Base-by-base conservation (phyloP, 192 early-diverging fungal species). In the Entophlyctis helioformis region DNA sequence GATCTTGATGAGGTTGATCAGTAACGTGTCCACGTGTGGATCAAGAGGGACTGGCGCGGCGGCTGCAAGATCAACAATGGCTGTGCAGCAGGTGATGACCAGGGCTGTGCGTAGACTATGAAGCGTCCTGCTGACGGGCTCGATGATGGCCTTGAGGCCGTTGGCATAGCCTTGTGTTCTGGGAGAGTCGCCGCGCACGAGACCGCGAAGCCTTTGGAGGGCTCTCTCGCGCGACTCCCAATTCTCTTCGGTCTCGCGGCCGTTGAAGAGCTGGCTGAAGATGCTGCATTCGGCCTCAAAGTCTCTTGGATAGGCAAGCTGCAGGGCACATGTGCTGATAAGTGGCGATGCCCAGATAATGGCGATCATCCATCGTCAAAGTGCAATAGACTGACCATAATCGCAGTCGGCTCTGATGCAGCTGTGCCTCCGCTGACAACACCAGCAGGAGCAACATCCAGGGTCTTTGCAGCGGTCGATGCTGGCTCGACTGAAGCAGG, bases 161-260 rank as follows among this genome's bases (percentile, higher is more conserved):
- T 16, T 18, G 0, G 33, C 35, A 46, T 44, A 45, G 6, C 29
- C 27, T 11, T 29, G 16, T 3, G 26, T 28, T 16, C 46, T 19
- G 12, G 21, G 16, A 22, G 45, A 42, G 22, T 38, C 51, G 16
- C 63, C 57, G 6, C 45, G 57, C 18, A 33, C 47, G 0, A 52
- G 15, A 21, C 40, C 50, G 16, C 61, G 38, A 12, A 66, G 47
- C 13, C 40, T 29, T 36, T 50, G 42, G 9, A 66, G n/a, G 15
- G 63, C 57, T 0, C 19, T 21, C 20, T 66, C 58, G 22, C 58
- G 49, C 0, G 50, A 9, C 23, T 56, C 16, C 63, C 63, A 66
- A 36, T 66, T 66, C 35, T 66, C 48, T 36, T 66, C 63, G 11
- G 54, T 60, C 45, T 66, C 63, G 22, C 45, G 44, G 4, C 53